Evolutionary conservation across 495 filamentous ascomycete species (phyloP).

Genomic region (Saxispiralis lemnorum): DNA sequence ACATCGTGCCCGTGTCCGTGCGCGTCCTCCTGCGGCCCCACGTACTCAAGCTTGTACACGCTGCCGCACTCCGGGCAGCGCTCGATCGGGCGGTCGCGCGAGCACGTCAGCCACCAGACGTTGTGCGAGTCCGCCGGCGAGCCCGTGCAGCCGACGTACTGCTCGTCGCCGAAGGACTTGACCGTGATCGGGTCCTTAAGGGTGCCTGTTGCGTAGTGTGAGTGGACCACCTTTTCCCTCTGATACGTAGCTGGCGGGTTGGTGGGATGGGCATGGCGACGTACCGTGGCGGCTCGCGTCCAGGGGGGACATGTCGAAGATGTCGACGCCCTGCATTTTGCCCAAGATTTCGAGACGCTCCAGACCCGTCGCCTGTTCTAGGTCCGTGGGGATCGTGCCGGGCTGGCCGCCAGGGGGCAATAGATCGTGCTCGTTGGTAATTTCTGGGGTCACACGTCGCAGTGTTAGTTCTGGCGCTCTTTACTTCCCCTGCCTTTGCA

Average conservation of each 20-base stretch:
- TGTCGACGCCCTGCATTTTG: slow-evolving; percentile 95
- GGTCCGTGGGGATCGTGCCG: slow-evolving; percentile 78
- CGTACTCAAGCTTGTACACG: slow-evolving; percentile 91
- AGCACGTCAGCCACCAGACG: slow-evolving; percentile 74
- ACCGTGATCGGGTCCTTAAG: slow-evolving; percentile 77
- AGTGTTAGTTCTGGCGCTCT: not conserved
- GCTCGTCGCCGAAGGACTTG: slow-evolving; percentile 80
- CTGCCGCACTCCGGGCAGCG: slow-evolving; percentile 91
- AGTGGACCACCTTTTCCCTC: not conserved
- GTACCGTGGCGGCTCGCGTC: slow-evolving; percentile 74
- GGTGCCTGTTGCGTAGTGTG: slow-evolving; percentile 42
- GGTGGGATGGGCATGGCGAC: slow-evolving; percentile 12
- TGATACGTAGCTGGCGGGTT: not conserved
- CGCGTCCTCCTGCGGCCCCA: slow-evolving; percentile 45
- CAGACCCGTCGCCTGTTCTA: slow-evolving; percentile 87
- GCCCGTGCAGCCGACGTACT: slow-evolving; percentile 92
- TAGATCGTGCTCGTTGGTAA: slow-evolving; percentile 66
- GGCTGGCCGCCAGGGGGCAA: slow-evolving; percentile 59
- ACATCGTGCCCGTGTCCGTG: slow-evolving; percentile 32
- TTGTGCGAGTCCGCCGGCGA: slow-evolving; percentile 78
- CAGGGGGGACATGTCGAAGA: slow-evolving; percentile 96
- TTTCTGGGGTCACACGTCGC: slow-evolving; percentile 40
- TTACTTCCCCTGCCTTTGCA: not conserved
- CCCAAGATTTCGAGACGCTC: slow-evolving; percentile 97
- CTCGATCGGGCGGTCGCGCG: slow-evolving; percentile 75